A percentile compares a stretch with the other conserved stretches of the same genome.
Evolutionary conservation across 306 rosid genomes (phyloP).

Genomic region (Cicer chorassanicum): DNA sequence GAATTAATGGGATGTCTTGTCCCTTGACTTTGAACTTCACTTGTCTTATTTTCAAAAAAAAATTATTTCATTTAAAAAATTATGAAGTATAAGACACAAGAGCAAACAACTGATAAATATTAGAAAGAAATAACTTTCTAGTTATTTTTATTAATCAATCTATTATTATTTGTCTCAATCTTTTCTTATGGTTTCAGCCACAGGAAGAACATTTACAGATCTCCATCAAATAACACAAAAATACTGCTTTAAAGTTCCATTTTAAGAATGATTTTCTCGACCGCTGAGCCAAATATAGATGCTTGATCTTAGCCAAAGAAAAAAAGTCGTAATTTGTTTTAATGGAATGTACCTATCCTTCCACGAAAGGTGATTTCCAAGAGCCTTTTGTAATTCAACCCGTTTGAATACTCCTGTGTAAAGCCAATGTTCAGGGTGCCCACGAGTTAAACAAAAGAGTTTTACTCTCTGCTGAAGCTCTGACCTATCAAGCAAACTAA

Average conservation of each 20-base stretch:
- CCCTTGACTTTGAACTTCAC: conserved; percentile 8
- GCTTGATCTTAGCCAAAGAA: conserved; percentile 26
- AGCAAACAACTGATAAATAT: conserved; percentile 14
- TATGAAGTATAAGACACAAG: conserved; percentile 26
- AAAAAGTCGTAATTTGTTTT: conserved; percentile 10
- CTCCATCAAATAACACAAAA: conserved; percentile 37
- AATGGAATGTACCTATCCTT: conserved; percentile 77
- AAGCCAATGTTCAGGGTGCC: conserved; percentile 88
- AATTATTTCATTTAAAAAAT: neutral
- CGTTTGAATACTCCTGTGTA: conserved; percentile 68
- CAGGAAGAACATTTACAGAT: conserved; percentile 13
- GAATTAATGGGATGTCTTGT: conserved; percentile 19
- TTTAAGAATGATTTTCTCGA: conserved; percentile 1
- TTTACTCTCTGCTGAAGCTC: conserved; percentile 92
- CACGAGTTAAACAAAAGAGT: conserved; percentile 64
- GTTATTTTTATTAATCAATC: conserved; percentile 8
- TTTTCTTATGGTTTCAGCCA: conserved; percentile 31
- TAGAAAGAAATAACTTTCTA: conserved; percentile 3
- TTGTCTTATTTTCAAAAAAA: neutral
- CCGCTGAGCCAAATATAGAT: conserved; percentile 12
- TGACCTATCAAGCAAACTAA: conserved; percentile 89
- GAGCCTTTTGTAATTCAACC: conserved; percentile 85
- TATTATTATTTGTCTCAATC: neutral
- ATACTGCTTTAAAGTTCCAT: conserved; percentile 33
- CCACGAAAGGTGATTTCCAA: conserved; percentile 96